Evolutionary conservation across 140 eudicot species (phyloP), one percentile per base, ranked within the genome.

Genomic region (Cichorium intybus): DNA sequence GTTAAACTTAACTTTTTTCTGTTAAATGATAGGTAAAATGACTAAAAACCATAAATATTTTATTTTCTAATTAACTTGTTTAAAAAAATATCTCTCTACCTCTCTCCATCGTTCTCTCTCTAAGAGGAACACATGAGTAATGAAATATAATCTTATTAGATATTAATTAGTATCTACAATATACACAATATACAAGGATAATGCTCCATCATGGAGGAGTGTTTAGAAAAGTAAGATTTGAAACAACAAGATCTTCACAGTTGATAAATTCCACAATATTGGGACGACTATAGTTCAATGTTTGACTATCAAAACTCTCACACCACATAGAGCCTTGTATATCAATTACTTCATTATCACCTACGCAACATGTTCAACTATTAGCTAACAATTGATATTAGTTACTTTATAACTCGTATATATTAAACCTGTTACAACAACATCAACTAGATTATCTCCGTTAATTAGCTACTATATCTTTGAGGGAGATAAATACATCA

Each of bases 281-380:
- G 24, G 98, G 98, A 9, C 98, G 81, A 50, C 89, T 92, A 53
- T 88, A 66, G 60, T 85, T 88, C 71, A 88, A 67, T 4, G 87
- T 82, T 77, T 77, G 78, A 53, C 82, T 60, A 35, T 62, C 55
- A 55, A 77, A 79, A 57, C 65, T 75, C 22, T 92, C 86, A 96
- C 98, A 92, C 98, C 98, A 92, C 39, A 83, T 70, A 12, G 83
- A 87, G 56, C 98, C 98, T 61, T 92, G 98, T 10, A 96, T 96
- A 71, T 92, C 96, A 33, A 92, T 83, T 50, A 96, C 88, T 33
- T 95, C 98, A 72, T 88, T 85, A 37, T 92, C 86, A 51, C 96
- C 98, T 92, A 75, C n/a, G n/a, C n/a, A n/a, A n/a, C n/a, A n/a
- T n/a, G n/a, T n/a, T n/a, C n/a, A n/a, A 66, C 18, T 6, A 22